Conservation (phyloP, 75 land plant species). For the Azolla pinnata region DNA sequence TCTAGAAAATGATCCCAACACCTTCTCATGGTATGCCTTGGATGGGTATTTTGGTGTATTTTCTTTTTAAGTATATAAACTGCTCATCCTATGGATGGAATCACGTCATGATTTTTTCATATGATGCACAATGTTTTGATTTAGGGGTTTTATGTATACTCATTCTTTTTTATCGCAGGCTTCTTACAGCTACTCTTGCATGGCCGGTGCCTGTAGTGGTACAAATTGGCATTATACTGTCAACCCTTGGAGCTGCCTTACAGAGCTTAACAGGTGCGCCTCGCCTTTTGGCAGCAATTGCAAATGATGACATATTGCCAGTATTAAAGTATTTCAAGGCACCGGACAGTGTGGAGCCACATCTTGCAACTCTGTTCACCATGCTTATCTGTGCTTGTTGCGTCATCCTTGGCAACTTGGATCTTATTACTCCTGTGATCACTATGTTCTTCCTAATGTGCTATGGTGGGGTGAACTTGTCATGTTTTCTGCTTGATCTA, state of each 20-base stretch:
- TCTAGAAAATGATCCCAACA: no score
- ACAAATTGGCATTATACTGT: slow-evolving; percentile 84
- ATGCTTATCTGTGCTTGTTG: slow-evolving; percentile 79
- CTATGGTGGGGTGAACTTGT: slow-evolving; percentile 91
- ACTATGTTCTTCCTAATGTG: slow-evolving; percentile 98
- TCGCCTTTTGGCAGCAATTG: slow-evolving; percentile 90
- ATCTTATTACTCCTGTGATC: slow-evolving; percentile 91
- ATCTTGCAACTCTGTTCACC: slow-evolving; percentile 85
- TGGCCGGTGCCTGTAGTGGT: slow-evolving; percentile 92
- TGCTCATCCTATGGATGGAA: no score
- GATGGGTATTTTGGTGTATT: no score
- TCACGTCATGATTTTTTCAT: no score
- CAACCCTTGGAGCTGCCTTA: slow-evolving; percentile 95
- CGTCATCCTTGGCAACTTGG: slow-evolving; percentile 87
- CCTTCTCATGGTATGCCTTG: no score
- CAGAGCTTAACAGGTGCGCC: slow-evolving; percentile 96
- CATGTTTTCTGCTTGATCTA: slow-evolving; percentile 91
- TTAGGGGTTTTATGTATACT: neutral
- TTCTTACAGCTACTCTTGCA: slow-evolving; percentile 87
- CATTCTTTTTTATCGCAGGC: slow-evolving; percentile 35
- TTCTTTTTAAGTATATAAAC: no score
- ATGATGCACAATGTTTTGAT: neutral
- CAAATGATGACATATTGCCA: slow-evolving; percentile 96
- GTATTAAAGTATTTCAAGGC: slow-evolving; percentile 85
- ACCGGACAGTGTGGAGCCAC: slow-evolving; percentile 75